A percentile compares a stretch with the other conserved stretches of the same genome.
phyloP scores from a whole-genome alignment of 73 alveolate species.

The Urostyla sp. region DNA sequence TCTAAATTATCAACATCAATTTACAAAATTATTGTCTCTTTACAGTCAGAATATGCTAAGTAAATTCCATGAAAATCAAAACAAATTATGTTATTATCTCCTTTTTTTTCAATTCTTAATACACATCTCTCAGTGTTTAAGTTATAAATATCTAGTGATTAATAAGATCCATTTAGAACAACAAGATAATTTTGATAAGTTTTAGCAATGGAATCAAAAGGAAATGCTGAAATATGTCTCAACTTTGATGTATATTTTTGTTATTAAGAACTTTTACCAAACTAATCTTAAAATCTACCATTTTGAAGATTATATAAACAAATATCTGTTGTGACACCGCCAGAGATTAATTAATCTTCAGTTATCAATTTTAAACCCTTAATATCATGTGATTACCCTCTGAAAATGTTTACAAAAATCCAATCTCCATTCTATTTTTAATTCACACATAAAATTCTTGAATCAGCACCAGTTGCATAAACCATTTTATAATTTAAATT shows the following conservation, averaged over 20 bases:
- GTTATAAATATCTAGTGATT: slow-evolving; percentile 21
- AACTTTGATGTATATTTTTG: slow-evolving; percentile 42
- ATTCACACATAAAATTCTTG: slow-evolving; percentile 12
- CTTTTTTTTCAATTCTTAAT: slow-evolving; percentile 46
- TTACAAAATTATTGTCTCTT: slow-evolving; percentile 59
- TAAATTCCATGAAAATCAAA: slow-evolving; percentile 59
- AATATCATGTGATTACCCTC: slow-evolving; percentile 86
- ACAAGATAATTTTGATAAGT: not conserved
- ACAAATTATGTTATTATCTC: slow-evolving; percentile 18
- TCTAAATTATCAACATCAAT: slow-evolving; percentile 64
- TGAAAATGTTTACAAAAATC: slow-evolving; percentile 65
- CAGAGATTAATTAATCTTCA: slow-evolving; percentile 63
- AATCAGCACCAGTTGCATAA: slow-evolving; percentile 87
- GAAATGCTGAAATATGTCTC: slow-evolving; percentile 84
- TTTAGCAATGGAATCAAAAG: slow-evolving; percentile 1
- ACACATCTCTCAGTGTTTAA: not conserved
- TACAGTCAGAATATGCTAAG: slow-evolving; percentile 71
- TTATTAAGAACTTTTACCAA: slow-evolving; percentile 71
- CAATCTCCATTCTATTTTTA: slow-evolving; percentile 32
- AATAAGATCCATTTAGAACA: slow-evolving; percentile 3
- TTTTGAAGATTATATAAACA: slow-evolving; percentile 72
- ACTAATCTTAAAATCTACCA: slow-evolving; percentile 63
- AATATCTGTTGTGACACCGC: slow-evolving; percentile 86
- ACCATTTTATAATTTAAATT: slow-evolving; percentile 61
- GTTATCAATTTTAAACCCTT: slow-evolving; percentile 59